phyloP scores from a whole-genome alignment of 106 monocot genomes.

The Platanthera guangdongensis region DNA sequence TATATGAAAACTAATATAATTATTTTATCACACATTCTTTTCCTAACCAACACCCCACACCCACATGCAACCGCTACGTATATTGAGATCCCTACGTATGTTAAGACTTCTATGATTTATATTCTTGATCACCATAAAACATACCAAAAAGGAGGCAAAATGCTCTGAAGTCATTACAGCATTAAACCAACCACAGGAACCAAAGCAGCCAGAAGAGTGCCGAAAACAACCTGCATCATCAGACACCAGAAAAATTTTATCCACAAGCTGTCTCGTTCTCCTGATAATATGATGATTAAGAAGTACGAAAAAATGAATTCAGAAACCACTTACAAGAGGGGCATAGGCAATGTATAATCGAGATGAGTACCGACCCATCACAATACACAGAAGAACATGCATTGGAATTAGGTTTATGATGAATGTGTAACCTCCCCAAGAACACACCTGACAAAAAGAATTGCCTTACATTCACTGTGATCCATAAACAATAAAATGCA shows the following conservation, averaged over 20 bases:
- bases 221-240: slow-evolving; percentile 69
- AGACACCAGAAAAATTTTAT: background rate
- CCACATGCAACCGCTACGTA: background rate
- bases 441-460: slow-evolving; percentile 65
- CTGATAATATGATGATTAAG: background rate
- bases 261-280: background rate
- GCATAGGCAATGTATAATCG: slow-evolving; percentile 97
- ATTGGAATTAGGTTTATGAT: slow-evolving; percentile 99
- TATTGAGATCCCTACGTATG: background rate
- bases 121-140: slow-evolving; percentile 11
- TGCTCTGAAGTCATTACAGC: slow-evolving; percentile 99
- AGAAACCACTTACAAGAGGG: slow-evolving; percentile 76
- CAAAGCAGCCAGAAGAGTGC: slow-evolving; percentile 86
- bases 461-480: background rate
- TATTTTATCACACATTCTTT: background rate
- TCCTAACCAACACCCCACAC: no score
- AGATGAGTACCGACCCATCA: slow-evolving; percentile 89
- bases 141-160: slow-evolving; percentile 95
- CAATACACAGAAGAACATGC: slow-evolving; percentile 92
- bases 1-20: background rate
- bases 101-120: background rate
- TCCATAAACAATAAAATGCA: background rate
- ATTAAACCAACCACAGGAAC: slow-evolving; percentile 99
- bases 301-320: background rate
- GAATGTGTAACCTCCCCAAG: slow-evolving; percentile 99